These are phyloP conservation scores for Iberis pinnata DNA, from an alignment of 345 rosid species.

Conservation along the genomic window DNA sequence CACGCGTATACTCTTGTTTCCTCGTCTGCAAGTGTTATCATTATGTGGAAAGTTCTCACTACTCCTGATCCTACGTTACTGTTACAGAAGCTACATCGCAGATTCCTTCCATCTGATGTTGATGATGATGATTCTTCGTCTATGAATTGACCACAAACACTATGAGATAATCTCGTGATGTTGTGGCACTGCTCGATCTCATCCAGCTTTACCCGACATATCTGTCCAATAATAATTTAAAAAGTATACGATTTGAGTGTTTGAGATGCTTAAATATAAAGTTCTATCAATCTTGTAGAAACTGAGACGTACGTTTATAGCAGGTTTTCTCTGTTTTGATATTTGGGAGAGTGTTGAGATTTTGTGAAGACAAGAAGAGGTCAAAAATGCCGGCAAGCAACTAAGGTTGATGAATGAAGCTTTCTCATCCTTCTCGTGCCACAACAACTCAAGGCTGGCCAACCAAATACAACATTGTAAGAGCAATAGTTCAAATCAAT, in stretches of 20 bases:
- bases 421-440: slow-evolving; percentile 58
- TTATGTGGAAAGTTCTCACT: slow-evolving; percentile 56
- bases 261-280: not conserved
- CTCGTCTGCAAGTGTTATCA: slow-evolving; percentile 63
- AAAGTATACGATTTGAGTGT: not conserved
- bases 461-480: slow-evolving; percentile 14
- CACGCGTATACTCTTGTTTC: slow-evolving; percentile 51
- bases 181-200: slow-evolving; percentile 54
- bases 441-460: slow-evolving; percentile 60
- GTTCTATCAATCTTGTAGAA: not conserved
- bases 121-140: slow-evolving; percentile 27
- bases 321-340: slow-evolving; percentile 31
- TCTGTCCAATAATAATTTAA: slow-evolving; percentile 33
- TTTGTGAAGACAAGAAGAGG: slow-evolving; percentile 73
- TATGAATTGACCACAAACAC: slow-evolving; percentile 60
- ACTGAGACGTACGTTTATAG: slow-evolving; percentile 15
- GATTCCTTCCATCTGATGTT: slow-evolving; percentile 23
- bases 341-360: slow-evolving; percentile 54
- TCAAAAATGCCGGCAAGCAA: slow-evolving; percentile 72
- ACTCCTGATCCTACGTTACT: slow-evolving; percentile 33
- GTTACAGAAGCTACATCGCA: slow-evolving; percentile 66
- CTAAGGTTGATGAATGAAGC: slow-evolving; percentile 69
- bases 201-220: slow-evolving; percentile 65
- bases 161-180: slow-evolving; percentile 53
- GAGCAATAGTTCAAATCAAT: not conserved